Evolutionary conservation across 345 rosid species (phyloP).

Genomic region (Salix caprea): DNA sequence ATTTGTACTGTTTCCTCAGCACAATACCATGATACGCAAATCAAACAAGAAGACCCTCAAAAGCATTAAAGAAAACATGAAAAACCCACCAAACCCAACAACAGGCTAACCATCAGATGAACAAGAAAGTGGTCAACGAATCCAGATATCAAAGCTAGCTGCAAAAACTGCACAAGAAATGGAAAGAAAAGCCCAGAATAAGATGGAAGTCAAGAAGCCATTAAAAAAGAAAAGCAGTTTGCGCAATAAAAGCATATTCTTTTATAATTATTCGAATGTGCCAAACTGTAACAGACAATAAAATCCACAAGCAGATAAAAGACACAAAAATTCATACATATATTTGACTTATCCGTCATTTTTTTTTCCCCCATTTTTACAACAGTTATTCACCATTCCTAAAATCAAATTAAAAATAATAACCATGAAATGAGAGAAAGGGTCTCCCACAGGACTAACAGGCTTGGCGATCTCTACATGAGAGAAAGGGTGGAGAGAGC

Average conservation of each 20-base stretch:
- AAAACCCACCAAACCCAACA: conserved; percentile 4
- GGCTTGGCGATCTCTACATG: background rate
- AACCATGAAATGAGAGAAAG: background rate
- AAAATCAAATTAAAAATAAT: background rate
- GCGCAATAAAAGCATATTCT: conserved; percentile 32
- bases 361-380: no score
- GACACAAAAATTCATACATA: no score
- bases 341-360: no score
- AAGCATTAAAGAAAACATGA: background rate
- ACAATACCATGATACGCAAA: background rate
- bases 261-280: conserved; percentile 16
- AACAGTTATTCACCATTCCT: no score
- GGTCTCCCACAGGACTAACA: background rate
- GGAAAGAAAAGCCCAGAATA: conserved; percentile 1
- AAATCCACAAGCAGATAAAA: background rate
- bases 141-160: conserved; percentile 4
- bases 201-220: background rate
- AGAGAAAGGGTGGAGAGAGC: background rate
- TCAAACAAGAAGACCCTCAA: background rate
- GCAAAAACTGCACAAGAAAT: background rate
- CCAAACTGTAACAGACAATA: background rate
- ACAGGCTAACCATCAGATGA: background rate
- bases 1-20: background rate
- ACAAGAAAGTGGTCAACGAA: no score
- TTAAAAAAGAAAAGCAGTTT: conserved; percentile 13